Base-by-base conservation (phyloP, 164 flowering plant species). In the Hamamelis virginiana region DNA sequence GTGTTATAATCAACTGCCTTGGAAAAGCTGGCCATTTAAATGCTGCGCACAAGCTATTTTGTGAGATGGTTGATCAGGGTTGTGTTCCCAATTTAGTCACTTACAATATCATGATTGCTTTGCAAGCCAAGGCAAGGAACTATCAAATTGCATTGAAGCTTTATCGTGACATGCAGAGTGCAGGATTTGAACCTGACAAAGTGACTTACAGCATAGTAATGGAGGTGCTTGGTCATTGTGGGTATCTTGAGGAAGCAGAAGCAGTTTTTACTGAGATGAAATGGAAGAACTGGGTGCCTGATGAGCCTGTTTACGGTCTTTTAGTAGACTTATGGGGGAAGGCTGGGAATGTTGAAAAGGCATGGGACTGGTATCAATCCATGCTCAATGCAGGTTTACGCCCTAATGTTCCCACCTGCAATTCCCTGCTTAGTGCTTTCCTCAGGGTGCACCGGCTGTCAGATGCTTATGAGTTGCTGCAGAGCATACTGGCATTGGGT, bases 171-270 rank as follows among this genome's bases (percentile, higher is more conserved):
- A 86, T 96, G 97, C 91, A 91, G 77, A 74, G 75, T 75, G 96
- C 89, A 1, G 98, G 99, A 38, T 89, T 87, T 72, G 87, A 80
- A 70, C 99, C 99, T 22, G 99, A 93, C 71, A 91, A 87, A 66
- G 98, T 96, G 41, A 93, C 97, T 45, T 96, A 96, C 78, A 90
- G 91, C 78, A 93, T 93, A 57, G 89, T 93, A 27, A 96, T 96
- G 99, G 99, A 96, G 84, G 98, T 87, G 67, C 93, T 93, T 76
- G 99, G 99, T 14, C 97, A 87, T 71, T 92, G 91, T 81, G 99
- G 99, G 43, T 74, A 80, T 79, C 88, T 91, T 16, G 92, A 91
- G 44, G 97, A 96, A 83, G 97, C 96, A 25, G 99, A 93, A 78
- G 87, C 81, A 44, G 71, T 96, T 66, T 93, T 90, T 80, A 46